Conservation (phyloP, 2,329 filamentous ascomycete species). For the Zasmidium angulare region DNA sequence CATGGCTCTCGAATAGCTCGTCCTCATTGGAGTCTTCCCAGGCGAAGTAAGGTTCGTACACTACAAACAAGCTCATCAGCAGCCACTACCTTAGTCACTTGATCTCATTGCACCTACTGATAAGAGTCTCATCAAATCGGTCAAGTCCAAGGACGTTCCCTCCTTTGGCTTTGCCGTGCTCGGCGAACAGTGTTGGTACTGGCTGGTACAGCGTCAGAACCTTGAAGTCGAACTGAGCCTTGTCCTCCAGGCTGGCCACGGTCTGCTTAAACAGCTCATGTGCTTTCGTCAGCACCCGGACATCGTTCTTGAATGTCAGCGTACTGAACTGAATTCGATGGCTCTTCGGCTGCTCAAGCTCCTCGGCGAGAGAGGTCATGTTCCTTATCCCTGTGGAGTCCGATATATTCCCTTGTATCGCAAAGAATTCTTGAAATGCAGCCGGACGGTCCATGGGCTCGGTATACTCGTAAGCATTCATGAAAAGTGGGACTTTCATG, state of each 20-base stretch:
- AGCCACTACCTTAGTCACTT: background rate
- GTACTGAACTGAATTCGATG: constrained; percentile 16
- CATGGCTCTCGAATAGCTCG: constrained; percentile 14
- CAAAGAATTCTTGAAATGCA: constrained; percentile 19
- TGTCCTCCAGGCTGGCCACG: constrained; percentile 2
- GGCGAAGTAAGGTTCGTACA: constrained; percentile 18
- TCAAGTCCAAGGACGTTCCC: constrained; percentile 38
- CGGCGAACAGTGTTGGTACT: constrained; percentile 32
- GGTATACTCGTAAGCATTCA: constrained; percentile 20
- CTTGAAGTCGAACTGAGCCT: constrained; percentile 8
- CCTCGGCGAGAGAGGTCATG: constrained; percentile 17
- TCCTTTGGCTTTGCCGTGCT: constrained; percentile 31
- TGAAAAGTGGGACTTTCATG: constrained; percentile 12
- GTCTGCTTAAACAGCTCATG: constrained; percentile 14
- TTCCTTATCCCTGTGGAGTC: constrained; percentile 19
- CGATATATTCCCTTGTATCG: constrained; percentile 14
- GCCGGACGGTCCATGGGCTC: constrained; percentile 12
- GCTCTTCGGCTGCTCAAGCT: constrained; percentile 15
- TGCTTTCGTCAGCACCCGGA: constrained; percentile 16
- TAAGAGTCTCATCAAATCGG: constrained; percentile 32
- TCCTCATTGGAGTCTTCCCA: constrained; percentile 12
- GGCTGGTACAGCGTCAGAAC: constrained; percentile 17
- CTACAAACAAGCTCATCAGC: background rate
- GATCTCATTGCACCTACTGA: constrained; percentile 2
- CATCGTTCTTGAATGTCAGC: constrained; percentile 18